phyloP scores from a whole-genome alignment of 768 basidiomycete species.

The Sarcodon aspratus region DNA sequence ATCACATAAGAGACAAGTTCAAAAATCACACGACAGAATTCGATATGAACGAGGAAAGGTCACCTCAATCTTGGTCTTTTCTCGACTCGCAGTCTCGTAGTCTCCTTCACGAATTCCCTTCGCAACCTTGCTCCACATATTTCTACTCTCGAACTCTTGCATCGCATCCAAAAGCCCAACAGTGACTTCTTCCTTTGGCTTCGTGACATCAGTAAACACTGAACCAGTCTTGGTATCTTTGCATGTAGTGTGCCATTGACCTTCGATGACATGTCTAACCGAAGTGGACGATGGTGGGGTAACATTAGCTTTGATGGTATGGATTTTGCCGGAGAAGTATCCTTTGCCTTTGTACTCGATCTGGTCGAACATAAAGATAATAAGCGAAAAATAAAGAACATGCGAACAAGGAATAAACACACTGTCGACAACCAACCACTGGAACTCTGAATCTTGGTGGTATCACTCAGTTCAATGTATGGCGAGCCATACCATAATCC shows the following conservation, averaged over 20 bases:
- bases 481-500: conserved; percentile 87
- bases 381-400: neutral
- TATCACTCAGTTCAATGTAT: conserved; percentile 84
- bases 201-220: conserved; percentile 68
- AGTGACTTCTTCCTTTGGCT: conserved; percentile 64
- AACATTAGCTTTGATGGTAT: conserved; percentile 83
- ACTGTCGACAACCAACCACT: conserved; percentile 48
- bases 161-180: conserved; percentile 51
- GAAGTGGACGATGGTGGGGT: conserved; percentile 30
- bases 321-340: conserved; percentile 88
- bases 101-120: conserved; percentile 87
- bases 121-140: conserved; percentile 77
- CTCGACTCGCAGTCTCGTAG: conserved; percentile 81
- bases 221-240: conserved; percentile 36
- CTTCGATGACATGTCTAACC: conserved; percentile 51
- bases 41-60: conserved; percentile 5
- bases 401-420: conserved; percentile 6
- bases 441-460: conserved; percentile 65
- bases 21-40: neutral
- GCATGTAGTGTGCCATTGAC: conserved; percentile 68
- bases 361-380: conserved; percentile 3
- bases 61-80: conserved; percentile 90
- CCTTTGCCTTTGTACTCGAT: conserved; percentile 97
- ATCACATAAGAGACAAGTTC: neutral
- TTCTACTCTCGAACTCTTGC: conserved; percentile 80